A percentile compares a stretch with the other conserved stretches of the same genome.
Conservation (phyloP, 2,329 filamentous ascomycete genomes). For the Neopestalotiopsis clavispora region DNA sequence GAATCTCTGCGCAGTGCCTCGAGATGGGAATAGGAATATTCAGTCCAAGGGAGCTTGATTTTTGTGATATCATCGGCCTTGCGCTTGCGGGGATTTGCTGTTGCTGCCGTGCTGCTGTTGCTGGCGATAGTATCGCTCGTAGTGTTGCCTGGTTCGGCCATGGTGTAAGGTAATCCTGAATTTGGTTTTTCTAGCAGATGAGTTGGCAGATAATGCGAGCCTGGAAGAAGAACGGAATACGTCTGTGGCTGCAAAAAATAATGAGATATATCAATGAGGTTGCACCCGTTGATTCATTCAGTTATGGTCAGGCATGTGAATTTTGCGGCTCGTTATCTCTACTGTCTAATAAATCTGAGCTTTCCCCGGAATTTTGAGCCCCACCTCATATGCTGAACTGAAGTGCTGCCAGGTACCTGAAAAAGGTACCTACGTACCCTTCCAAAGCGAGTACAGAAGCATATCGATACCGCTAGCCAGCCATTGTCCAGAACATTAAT, state of each 20-base stretch:
- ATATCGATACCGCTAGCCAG: background rate
- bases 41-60: conserved; percentile 53
- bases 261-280: background rate
- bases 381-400: background rate
- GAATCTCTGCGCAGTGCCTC: conserved; percentile 43
- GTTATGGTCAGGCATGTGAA: background rate
- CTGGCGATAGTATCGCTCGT: conserved; percentile 29
- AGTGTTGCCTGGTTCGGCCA: conserved; percentile 29
- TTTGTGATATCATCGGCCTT: conserved; percentile 54
- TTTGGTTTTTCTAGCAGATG: background rate
- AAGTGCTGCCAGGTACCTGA: background rate
- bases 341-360: background rate
- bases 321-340: conserved; percentile 5
- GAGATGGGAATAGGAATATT: conserved; percentile 63
- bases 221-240: background rate
- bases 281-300: background rate
- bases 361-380: conserved; percentile 10
- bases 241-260: background rate
- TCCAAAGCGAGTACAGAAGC: background rate
- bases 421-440: background rate
- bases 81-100: conserved; percentile 36
- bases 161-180: background rate
- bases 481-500: background rate
- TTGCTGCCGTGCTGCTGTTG: conserved; percentile 22
- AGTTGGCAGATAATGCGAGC: background rate